Evolutionary conservation across 164 flowering plant species (phyloP).

Genomic region (Macadamia integrifolia): DNA sequence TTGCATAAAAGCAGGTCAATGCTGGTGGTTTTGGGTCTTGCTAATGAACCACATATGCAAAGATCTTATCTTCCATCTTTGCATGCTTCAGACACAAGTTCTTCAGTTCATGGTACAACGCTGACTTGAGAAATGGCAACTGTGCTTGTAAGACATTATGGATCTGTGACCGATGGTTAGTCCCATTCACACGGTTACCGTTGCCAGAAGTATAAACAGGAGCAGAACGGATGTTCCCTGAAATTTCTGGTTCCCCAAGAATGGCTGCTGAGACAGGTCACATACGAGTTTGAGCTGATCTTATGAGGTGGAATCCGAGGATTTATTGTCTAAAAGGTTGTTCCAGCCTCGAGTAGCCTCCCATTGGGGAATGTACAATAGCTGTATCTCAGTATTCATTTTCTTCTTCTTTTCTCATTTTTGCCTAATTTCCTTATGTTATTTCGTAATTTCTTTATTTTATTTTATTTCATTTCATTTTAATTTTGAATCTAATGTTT

Average conservation of each 20-base stretch:
- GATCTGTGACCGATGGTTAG: background rate
- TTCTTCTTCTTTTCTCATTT: too few relatives aligned
- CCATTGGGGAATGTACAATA: conserved; percentile 14
- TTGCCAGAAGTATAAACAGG: background rate
- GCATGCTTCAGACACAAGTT: conserved; percentile 48
- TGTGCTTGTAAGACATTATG: background rate
- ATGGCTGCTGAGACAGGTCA: background rate
- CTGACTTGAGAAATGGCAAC: conserved; percentile 29
- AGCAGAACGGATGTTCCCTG: background rate
- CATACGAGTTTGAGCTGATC: background rate
- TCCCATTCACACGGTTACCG: background rate
- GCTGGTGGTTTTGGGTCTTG: conserved; percentile 65
- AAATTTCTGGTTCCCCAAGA: background rate
- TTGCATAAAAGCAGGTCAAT: conserved; percentile 47
- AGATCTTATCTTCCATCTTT: conserved; percentile 31
- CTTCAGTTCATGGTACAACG: conserved; percentile 63
- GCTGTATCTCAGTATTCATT: too few relatives aligned
- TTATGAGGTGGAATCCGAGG: background rate
- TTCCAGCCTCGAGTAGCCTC: background rate
- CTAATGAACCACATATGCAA: conserved; percentile 44
- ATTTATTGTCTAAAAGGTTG: background rate
- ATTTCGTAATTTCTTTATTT: too few relatives aligned
- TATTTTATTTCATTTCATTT: background rate
- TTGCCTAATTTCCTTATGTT: too few relatives aligned
- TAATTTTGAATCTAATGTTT: background rate